A percentile compares a stretch with the other conserved stretches of the same genome.
Evolutionary conservation across 495 filamentous ascomycete genomes (phyloP).

Genomic region (Oidiodendron maius): DNA sequence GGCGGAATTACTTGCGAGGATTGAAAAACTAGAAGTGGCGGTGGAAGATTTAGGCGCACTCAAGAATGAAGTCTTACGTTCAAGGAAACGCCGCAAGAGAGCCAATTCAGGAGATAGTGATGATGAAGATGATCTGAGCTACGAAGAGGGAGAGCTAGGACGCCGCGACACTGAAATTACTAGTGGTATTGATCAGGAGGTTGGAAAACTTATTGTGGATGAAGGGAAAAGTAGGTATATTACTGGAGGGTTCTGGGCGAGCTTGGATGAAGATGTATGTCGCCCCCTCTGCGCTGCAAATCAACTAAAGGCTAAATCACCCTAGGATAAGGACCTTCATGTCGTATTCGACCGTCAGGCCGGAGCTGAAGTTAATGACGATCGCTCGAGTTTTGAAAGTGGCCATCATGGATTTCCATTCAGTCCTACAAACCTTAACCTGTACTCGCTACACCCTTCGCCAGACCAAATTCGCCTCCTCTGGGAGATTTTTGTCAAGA

Average conservation of each 20-base stretch:
- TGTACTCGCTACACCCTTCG: not conserved
- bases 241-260: not conserved
- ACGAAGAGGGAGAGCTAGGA: not conserved
- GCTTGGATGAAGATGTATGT: not conserved
- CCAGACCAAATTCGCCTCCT: not conserved
- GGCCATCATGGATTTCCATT: not conserved
- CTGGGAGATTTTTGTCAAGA: not conserved
- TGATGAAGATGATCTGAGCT: no score
- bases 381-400: no score
- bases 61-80: not conserved
- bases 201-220: not conserved
- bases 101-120: not conserved
- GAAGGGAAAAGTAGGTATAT: not conserved
- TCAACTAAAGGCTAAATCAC: not conserved
- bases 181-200: no score
- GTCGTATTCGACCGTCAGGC: no score
- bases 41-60: not conserved
- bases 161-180: not conserved
- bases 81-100: not conserved
- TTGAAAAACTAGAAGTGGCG: not conserved
- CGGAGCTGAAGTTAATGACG: no score
- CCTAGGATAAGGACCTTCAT: no score
- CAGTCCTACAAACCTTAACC: not conserved
- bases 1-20: not conserved
- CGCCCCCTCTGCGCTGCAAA: not conserved